phyloP scores from a whole-genome alignment of 495 filamentous ascomycete genomes.

The Xylona heveae region DNA sequence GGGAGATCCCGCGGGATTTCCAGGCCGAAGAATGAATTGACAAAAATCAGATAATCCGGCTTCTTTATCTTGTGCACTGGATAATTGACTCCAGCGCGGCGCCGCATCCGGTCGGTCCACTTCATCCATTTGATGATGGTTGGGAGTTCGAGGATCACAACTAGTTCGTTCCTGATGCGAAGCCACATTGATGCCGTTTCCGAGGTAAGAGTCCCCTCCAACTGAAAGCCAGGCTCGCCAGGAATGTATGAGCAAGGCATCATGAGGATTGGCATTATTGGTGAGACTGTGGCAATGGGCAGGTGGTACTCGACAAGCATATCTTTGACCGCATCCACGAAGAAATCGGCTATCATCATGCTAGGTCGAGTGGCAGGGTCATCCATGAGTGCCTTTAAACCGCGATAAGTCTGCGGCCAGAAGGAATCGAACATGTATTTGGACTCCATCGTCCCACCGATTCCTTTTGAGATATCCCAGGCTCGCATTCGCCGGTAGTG shows the following conservation, averaged over 20 bases:
- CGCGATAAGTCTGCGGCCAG: slow-evolving; percentile 17
- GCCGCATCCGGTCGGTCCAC: slow-evolving; percentile 15
- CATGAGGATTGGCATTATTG: slow-evolving; percentile 18
- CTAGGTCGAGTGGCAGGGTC: slow-evolving; percentile 11
- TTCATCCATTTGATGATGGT: slow-evolving; percentile 10
- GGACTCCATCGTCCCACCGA: slow-evolving; percentile 11
- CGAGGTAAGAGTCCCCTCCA: slow-evolving; percentile 14
- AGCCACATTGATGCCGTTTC: slow-evolving; percentile 17
- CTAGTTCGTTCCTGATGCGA: slow-evolving; percentile 13
- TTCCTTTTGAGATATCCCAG: slow-evolving; percentile 14
- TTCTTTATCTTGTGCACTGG: slow-evolving; percentile 11
- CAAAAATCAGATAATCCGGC: slow-evolving; percentile 18
- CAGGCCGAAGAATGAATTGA: slow-evolving; percentile 21
- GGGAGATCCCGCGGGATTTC: slow-evolving; percentile 20
- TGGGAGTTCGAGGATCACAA: slow-evolving; percentile 8
- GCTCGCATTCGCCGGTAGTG: slow-evolving; percentile 14
- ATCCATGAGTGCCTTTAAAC: slow-evolving; percentile 11
- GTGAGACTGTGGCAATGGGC: slow-evolving; percentile 17
- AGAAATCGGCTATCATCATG: slow-evolving; percentile 19
- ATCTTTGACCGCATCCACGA: slow-evolving; percentile 18
- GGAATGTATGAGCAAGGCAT: slow-evolving; percentile 16
- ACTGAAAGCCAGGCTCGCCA: slow-evolving; percentile 18
- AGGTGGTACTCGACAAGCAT: slow-evolving; percentile 14
- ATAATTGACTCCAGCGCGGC: slow-evolving; percentile 11
- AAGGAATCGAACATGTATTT: slow-evolving; percentile 17